Conservation (phyloP, 768 basidiomycete genomes). For the Fistulinella prunicolor region DNA sequence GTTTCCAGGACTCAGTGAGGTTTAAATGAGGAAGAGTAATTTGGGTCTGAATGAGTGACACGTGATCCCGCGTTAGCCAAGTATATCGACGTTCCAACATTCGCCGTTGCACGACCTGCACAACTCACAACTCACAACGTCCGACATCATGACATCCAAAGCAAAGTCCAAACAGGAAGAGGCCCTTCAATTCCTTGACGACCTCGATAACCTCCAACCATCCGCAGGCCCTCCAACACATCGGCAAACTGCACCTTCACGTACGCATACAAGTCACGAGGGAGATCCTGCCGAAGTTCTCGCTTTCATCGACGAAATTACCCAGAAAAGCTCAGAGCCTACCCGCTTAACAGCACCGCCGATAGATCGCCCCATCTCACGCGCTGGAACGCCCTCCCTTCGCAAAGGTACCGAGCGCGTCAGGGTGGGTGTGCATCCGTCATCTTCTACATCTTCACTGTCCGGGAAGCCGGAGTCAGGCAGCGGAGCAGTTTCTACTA, state of each 20-base stretch:
- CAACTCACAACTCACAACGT: background rate
- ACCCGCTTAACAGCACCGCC: conserved; percentile 55
- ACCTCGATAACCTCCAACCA: conserved; percentile 80
- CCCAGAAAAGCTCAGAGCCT: conserved; percentile 83
- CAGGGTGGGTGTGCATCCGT: conserved; percentile 49
- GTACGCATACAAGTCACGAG: conserved; percentile 36
- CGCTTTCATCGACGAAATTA: conserved; percentile 93
- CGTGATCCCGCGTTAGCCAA: conserved; percentile 20
- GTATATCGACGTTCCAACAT: no score
- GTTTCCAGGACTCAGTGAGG: background rate
- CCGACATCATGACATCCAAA: conserved; percentile 37
- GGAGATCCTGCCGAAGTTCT: conserved; percentile 81
- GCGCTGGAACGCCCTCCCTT: conserved; percentile 67
- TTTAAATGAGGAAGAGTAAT: background rate
- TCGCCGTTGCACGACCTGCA: no score
- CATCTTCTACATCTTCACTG: conserved; percentile 45
- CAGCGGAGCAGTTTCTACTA: conserved; percentile 25
- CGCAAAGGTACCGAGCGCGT: conserved; percentile 78
- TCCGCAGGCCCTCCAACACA: conserved; percentile 26
- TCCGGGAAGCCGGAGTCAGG: conserved; percentile 27
- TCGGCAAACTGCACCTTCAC: conserved; percentile 18
- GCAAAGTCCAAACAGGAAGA: conserved; percentile 82
- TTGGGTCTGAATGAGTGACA: background rate
- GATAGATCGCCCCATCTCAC: conserved; percentile 56
- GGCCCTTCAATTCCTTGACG: conserved; percentile 89